Evolutionary conservation across 148 eudicot genomes (phyloP).

Genomic region (Spergularia bocconei): DNA sequence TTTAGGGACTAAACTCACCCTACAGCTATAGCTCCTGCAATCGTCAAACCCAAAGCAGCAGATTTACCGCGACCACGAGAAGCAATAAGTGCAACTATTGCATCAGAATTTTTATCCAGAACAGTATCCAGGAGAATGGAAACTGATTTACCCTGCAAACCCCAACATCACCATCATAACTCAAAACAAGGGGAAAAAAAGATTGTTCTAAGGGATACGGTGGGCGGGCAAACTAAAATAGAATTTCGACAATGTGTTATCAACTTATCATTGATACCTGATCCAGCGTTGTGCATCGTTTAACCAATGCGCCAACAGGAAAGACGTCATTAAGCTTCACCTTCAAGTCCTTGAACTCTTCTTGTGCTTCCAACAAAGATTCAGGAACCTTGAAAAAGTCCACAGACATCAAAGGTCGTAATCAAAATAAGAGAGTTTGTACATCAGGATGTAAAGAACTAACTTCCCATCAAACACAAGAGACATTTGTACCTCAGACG

Average conservation of each 20-base stretch:
- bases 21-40: conserved; percentile 92
- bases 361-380: conserved; percentile 77
- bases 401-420: conserved; percentile 6
- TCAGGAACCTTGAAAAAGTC: conserved; percentile 54
- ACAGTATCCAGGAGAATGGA: conserved; percentile 85
- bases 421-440: too few species aligned
- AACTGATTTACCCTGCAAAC: conserved; percentile 74
- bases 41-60: conserved; percentile 89
- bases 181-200: too few species aligned
- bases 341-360: conserved; percentile 64
- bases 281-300: conserved; percentile 82
- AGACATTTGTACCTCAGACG: too few species aligned
- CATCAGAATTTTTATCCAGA: conserved; percentile 73
- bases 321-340: conserved; percentile 77
- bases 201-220: too few species aligned
- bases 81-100: conserved; percentile 85
- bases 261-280: conserved; percentile 47
- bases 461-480: too few species aligned
- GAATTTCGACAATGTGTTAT: too few species aligned
- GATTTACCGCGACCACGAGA: conserved; percentile 98
- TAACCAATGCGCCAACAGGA: conserved; percentile 88
- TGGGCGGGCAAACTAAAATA: too few species aligned
- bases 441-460: too few species aligned
- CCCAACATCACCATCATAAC: too few species aligned
- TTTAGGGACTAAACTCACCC: conserved; percentile 40